Evolutionary conservation across 192 early-diverging fungal species (phyloP).

Genomic region (Gamsiella multidivaricata): DNA sequence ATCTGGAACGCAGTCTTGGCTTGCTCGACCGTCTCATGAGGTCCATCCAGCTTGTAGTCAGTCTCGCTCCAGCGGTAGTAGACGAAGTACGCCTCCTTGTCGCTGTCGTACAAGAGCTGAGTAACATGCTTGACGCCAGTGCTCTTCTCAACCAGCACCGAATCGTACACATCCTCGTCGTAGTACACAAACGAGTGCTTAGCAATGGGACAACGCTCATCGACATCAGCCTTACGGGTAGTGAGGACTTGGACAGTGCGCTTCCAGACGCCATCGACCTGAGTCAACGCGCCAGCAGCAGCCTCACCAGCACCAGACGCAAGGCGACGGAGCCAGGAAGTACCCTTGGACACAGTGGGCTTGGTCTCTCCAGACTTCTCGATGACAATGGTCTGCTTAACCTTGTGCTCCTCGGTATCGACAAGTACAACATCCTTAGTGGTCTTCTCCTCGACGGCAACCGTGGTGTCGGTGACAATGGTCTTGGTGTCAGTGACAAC

Average conservation of each 20-base stretch:
- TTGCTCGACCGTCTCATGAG: constrained; percentile 20
- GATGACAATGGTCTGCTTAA: constrained; percentile 1
- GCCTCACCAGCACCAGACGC: not conserved
- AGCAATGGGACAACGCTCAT: constrained; percentile 16
- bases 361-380: not conserved
- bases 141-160: constrained; percentile 19
- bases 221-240: constrained; percentile 29
- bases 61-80: constrained; percentile 30
- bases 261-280: constrained; percentile 43
- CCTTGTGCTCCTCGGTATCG: not conserved
- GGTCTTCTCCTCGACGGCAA: too few species aligned
- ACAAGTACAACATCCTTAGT: not conserved
- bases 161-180: constrained; percentile 36
- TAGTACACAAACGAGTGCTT: constrained; percentile 25
- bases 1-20: constrained; percentile 30
- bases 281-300: constrained; percentile 8
- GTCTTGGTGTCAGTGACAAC: too few species aligned
- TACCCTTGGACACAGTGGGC: constrained; percentile 3
- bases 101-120: constrained; percentile 22
- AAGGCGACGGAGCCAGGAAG: constrained; percentile 9
- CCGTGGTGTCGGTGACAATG: too few species aligned
- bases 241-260: constrained; percentile 21
- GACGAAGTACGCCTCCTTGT: constrained; percentile 22
- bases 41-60: constrained; percentile 28
- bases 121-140: constrained; percentile 26